Evolutionary conservation across 2,329 filamentous ascomycete species (phyloP).

Genomic region (Cercospora sojina): DNA sequence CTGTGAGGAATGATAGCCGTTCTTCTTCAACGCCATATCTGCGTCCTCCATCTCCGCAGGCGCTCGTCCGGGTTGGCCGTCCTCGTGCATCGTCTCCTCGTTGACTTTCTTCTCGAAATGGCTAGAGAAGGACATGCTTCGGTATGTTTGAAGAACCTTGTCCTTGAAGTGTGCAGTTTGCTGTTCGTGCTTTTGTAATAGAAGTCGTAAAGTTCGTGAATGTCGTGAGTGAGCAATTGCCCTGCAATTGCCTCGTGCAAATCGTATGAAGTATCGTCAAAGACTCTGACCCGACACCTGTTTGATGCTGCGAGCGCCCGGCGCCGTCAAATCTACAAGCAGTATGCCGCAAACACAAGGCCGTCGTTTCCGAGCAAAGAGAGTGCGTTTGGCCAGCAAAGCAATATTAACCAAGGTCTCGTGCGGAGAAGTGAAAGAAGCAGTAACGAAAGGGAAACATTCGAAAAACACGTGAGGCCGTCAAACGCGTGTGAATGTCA

Average conservation of each 20-base stretch:
- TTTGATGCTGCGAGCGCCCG: conserved; percentile 12
- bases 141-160: not conserved
- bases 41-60: conserved; percentile 24
- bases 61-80: conserved; percentile 23
- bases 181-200: not conserved
- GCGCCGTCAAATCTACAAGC: conserved; percentile 11
- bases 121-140: conserved; percentile 33
- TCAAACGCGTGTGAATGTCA: conserved; percentile 1
- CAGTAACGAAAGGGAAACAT: conserved; percentile 8
- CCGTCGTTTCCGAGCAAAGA: conserved; percentile 7
- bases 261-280: conserved; percentile 13
- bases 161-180: not conserved
- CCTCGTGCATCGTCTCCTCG: conserved; percentile 36
- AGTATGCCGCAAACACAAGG: conserved; percentile 11
- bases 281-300: conserved; percentile 8
- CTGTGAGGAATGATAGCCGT: conserved; percentile 11
- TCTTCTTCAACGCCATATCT: conserved; percentile 23
- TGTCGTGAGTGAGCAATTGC: conserved; percentile 23
- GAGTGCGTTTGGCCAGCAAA: conserved; percentile 19
- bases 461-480: not conserved
- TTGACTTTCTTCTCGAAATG: conserved; percentile 38
- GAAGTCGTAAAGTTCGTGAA: conserved; percentile 20
- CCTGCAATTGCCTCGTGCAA: conserved; percentile 14
- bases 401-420: conserved; percentile 17
- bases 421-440: conserved; percentile 12